Evolutionary conservation across 139 green algal species (phyloP).

Genomic region (Chlamydomonas schloesseri): DNA sequence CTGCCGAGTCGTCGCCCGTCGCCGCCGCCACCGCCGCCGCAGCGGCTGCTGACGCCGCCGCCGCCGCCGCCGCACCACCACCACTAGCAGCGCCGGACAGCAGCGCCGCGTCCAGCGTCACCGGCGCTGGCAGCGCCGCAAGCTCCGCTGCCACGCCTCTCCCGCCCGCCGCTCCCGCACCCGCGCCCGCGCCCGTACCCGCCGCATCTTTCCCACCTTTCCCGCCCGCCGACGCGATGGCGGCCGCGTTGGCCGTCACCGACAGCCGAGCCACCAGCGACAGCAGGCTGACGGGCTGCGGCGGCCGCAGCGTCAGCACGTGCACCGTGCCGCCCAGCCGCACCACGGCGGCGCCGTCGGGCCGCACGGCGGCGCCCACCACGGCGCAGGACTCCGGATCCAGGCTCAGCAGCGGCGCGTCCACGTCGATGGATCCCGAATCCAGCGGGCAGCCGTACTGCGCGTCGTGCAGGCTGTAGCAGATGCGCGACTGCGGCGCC

Average conservation of each 20-base stretch:
- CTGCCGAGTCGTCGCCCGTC: not conserved
- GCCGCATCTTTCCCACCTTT: not conserved
- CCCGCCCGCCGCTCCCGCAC: not conserved
- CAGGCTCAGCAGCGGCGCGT: slow-evolving; percentile 28
- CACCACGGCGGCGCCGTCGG: slow-evolving; percentile 19
- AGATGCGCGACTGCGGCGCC: slow-evolving; percentile 22
- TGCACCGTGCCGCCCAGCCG: slow-evolving; percentile 15
- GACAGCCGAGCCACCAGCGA: slow-evolving; percentile 42
- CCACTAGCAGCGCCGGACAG: not conserved
- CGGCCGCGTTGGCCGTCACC: not conserved
- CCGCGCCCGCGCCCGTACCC: not conserved
- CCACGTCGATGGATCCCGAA: slow-evolving; percentile 16
- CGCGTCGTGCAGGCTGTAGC: slow-evolving; percentile 43
- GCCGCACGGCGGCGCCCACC: not conserved
- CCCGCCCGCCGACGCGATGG: not conserved
- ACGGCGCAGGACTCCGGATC: not conserved
- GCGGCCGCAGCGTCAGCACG: slow-evolving; percentile 3
- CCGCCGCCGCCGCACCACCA: too few species aligned
- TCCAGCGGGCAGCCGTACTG: slow-evolving; percentile 49
- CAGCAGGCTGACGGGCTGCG: slow-evolving; percentile 34
- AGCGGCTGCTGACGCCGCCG: not conserved
- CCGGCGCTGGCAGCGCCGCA: slow-evolving; percentile 3
- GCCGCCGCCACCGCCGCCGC: not conserved
- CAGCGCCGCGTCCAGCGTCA: slow-evolving; percentile 8
- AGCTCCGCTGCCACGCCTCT: not conserved